Conservation (phyloP, 2,329 filamentous ascomycete genomes). For the Ophiostoma fasciatum region DNA sequence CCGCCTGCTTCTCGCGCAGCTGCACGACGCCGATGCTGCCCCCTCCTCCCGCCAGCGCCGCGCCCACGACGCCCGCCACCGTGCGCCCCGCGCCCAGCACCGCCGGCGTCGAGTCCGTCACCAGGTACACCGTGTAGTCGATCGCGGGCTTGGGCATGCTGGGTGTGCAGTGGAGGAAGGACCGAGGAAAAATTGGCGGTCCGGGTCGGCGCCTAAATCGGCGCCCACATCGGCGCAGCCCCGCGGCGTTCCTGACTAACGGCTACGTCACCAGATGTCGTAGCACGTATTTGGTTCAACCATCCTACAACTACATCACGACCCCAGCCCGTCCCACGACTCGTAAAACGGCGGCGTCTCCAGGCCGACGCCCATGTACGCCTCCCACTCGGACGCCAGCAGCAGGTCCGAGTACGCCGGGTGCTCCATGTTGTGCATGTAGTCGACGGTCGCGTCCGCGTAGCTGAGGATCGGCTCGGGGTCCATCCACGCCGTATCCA, state of each 20-base stretch:
- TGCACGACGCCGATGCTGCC: slow-evolving; percentile 46
- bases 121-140: slow-evolving; percentile 76
- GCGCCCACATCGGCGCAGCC: too few species aligned
- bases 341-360: slow-evolving; percentile 5
- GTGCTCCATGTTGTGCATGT: slow-evolving; percentile 16
- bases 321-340: not conserved
- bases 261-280: too few species aligned
- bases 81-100: slow-evolving; percentile 56
- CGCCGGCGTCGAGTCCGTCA: slow-evolving; percentile 80
- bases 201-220: too few species aligned
- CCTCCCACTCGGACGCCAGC: slow-evolving; percentile 5
- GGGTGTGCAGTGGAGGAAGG: not conserved
- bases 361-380: slow-evolving; percentile 6
- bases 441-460: slow-evolving; percentile 14
- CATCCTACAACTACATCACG: too few species aligned
- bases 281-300: too few species aligned
- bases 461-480: slow-evolving; percentile 6
- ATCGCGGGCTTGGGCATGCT: slow-evolving; percentile 18
- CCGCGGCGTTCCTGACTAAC: too few species aligned
- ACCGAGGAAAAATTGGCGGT: too few species aligned
- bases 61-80: slow-evolving; percentile 58
- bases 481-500: not conserved
- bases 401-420: slow-evolving; percentile 7
- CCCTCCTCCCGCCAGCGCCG: slow-evolving; percentile 51
- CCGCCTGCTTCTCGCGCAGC: slow-evolving; percentile 75